Evolutionary conservation across 2,329 filamentous ascomycete genomes (phyloP).

Genomic region (Pseudocercospora ulei): DNA sequence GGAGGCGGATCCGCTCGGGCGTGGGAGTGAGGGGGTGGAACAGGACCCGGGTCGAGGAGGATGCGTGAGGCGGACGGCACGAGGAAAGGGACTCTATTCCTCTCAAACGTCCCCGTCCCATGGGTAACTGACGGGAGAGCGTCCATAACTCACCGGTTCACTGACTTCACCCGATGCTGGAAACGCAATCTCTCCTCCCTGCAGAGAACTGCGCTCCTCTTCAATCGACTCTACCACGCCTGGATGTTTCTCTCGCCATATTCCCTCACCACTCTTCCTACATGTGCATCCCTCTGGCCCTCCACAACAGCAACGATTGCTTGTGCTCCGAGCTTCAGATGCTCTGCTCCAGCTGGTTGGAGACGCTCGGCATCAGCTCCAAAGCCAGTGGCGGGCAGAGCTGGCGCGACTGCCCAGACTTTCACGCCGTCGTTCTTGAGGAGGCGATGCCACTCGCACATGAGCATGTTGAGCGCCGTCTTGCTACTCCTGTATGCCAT

Average conservation of each 20-base stretch:
- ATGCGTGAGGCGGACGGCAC: too few relatives aligned
- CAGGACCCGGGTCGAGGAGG: too few relatives aligned
- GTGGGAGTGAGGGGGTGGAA: too few relatives aligned
- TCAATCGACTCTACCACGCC: slow-evolving; percentile 34
- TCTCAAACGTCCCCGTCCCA: too few relatives aligned
- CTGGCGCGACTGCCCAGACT: slow-evolving; percentile 41
- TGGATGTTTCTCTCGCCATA: slow-evolving; percentile 28
- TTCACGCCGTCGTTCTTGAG: slow-evolving; percentile 41
- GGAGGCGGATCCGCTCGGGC: too few relatives aligned
- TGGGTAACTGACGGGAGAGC: too few relatives aligned
- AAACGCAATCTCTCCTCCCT: too few relatives aligned
- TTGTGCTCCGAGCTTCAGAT: slow-evolving; percentile 33
- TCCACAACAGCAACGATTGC: slow-evolving; percentile 36
- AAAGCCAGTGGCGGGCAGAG: slow-evolving; percentile 41
- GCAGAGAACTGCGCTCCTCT: too few relatives aligned
- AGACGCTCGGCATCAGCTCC: slow-evolving; percentile 30
- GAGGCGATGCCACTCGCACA: slow-evolving; percentile 40
- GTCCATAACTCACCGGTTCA: too few relatives aligned
- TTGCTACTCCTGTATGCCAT: slow-evolving; percentile 38
- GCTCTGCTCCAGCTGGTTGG: slow-evolving; percentile 34
- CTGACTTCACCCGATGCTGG: too few relatives aligned
- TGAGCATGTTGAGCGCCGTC: slow-evolving; percentile 43
- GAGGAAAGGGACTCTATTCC: too few relatives aligned
- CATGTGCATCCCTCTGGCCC: slow-evolving; percentile 35
- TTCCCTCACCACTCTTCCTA: slow-evolving; percentile 33